Conservation (phyloP, 352 stramenopile species). For the Saprolegnia diclina region DNA sequence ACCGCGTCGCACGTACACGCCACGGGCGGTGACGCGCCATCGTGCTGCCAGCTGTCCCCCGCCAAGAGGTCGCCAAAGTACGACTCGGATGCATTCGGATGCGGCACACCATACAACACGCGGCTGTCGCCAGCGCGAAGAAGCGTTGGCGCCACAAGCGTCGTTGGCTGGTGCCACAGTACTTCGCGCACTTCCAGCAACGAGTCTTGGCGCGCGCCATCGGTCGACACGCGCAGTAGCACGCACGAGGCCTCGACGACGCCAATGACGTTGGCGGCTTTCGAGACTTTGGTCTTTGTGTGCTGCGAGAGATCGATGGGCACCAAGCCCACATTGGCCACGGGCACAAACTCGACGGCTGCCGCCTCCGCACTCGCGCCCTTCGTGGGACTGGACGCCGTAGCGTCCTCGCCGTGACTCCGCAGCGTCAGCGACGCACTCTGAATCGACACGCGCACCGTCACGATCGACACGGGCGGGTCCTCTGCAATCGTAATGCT, state of each 20-base stretch:
- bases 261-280: slow-evolving; percentile 53
- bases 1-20: neutral
- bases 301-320: slow-evolving; percentile 40
- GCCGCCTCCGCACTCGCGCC: neutral
- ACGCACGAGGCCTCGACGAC: slow-evolving; percentile 49
- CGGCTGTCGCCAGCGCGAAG: neutral
- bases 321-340: slow-evolving; percentile 78
- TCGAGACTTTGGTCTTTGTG: slow-evolving; percentile 43
- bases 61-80: neutral
- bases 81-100: neutral
- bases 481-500: slow-evolving; percentile 1
- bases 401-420: neutral
- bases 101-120: neutral
- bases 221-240: slow-evolving; percentile 36
- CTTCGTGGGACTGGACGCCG: neutral
- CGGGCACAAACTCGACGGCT: slow-evolving; percentile 48
- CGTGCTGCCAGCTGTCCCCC: neutral
- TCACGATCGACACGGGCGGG: neutral
- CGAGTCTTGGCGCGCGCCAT: slow-evolving; percentile 37
- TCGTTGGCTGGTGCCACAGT: slow-evolving; percentile 28
- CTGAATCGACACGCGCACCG: slow-evolving; percentile 23
- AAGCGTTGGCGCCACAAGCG: neutral
- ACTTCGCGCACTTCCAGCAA: slow-evolving; percentile 71
- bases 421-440: slow-evolving; percentile 21
- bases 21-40: neutral